These are phyloP conservation scores for Starmerella tilneyi DNA, from an alignment of 805 yeast genomes.

Conservation along the genomic window DNA sequence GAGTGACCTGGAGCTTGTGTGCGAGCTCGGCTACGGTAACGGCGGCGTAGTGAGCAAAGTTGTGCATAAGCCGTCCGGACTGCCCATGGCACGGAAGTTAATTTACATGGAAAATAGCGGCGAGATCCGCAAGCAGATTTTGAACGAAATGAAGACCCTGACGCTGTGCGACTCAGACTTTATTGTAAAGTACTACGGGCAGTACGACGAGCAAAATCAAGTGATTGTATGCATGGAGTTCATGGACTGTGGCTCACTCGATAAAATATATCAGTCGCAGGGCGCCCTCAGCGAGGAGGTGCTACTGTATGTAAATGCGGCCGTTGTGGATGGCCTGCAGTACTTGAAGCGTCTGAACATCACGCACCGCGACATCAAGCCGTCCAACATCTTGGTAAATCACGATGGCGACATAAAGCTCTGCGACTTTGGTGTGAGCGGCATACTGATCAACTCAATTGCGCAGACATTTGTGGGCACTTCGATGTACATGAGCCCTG, in stretches of 20 bases:
- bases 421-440: slow-evolving; percentile 93
- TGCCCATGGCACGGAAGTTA: slow-evolving; percentile 79
- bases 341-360: slow-evolving; percentile 79
- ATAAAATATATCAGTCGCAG: slow-evolving; percentile 52
- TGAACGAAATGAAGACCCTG: slow-evolving; percentile 79
- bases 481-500: slow-evolving; percentile 96
- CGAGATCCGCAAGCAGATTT: slow-evolving; percentile 68
- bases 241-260: slow-evolving; percentile 89
- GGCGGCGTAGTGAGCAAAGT: slow-evolving; percentile 89
- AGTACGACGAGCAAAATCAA: slow-evolving; percentile 57
- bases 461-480: slow-evolving; percentile 99
- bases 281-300: slow-evolving; percentile 62
- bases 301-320: slow-evolving; percentile 60
- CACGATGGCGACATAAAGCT: slow-evolving; percentile 79
- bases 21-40: slow-evolving; percentile 82
- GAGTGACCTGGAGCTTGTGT: slow-evolving; percentile 62
- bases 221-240: slow-evolving; percentile 92
- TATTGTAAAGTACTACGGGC: slow-evolving; percentile 86
- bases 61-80: slow-evolving; percentile 77
- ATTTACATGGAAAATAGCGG: slow-evolving; percentile 78
- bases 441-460: slow-evolving; percentile 83
- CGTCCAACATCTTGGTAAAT: slow-evolving; percentile 82
- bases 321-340: slow-evolving; percentile 69
- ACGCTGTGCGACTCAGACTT: slow-evolving; percentile 75
- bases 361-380: slow-evolving; percentile 92